phyloP scores from a whole-genome alignment of 108 stramenopile species.

The Aureococcus anophagefferens region DNA sequence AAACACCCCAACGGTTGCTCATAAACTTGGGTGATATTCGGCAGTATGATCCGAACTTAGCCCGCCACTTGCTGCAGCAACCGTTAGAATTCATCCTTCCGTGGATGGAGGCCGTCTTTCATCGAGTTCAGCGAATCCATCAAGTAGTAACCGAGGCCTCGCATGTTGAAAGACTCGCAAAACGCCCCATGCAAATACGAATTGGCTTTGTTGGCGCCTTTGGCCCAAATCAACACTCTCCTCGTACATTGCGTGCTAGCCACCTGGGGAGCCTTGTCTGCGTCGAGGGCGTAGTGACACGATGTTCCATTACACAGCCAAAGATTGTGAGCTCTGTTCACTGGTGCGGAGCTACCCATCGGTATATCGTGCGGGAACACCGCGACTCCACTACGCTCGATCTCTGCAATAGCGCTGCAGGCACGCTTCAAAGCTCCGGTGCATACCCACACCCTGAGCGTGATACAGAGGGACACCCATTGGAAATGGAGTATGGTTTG shows the following conservation, averaged over 20 bases:
- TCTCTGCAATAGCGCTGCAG: constrained; percentile 37
- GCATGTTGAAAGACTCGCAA: constrained; percentile 26
- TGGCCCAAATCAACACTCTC: constrained; percentile 24
- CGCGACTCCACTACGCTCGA: constrained; percentile 91
- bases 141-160: too few relatives aligned
- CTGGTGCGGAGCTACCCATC: constrained; percentile 78
- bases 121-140: too few relatives aligned
- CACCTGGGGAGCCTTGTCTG: constrained; percentile 60
- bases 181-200: constrained; percentile 1
- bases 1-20: constrained; percentile 1
- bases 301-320: constrained; percentile 88
- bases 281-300: constrained; percentile 97
- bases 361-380: constrained; percentile 67
- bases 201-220: constrained; percentile 50
- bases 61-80: background rate
- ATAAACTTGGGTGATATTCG: constrained; percentile 17
- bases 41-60: constrained; percentile 13
- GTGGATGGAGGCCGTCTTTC: constrained; percentile 16
- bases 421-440: too few relatives aligned
- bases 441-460: constrained; percentile 71
- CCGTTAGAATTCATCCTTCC: constrained; percentile 2
- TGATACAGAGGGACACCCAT: constrained; percentile 72
- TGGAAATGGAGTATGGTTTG: constrained; percentile 94
- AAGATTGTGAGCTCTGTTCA: constrained; percentile 93
- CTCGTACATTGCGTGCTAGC: constrained; percentile 23